Percentiles rank a stretch among this genome's conserved stretches.
Conservation (phyloP, 176 grass and related monocot genomes). For the Pharus latifolius region DNA sequence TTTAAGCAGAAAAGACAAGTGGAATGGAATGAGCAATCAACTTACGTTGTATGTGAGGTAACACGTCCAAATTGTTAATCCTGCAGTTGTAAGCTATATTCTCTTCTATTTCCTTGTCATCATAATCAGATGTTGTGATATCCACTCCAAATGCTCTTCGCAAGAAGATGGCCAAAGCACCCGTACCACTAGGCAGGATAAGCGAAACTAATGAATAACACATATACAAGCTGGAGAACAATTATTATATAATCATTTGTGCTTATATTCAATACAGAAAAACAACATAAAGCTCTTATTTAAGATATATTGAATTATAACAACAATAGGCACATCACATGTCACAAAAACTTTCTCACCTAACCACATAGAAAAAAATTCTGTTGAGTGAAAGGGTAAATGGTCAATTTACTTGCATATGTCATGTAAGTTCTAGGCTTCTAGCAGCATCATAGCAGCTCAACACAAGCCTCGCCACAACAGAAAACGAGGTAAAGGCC, state of each 20-base stretch:
- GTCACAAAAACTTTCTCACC: background rate
- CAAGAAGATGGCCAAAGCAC: constrained; percentile 81
- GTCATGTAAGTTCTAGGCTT: background rate
- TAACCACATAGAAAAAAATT: background rate
- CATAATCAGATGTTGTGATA: constrained; percentile 85
- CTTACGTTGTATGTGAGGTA: constrained; percentile 79
- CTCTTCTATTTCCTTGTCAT: constrained; percentile 77
- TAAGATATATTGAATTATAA: background rate
- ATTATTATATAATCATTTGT: background rate
- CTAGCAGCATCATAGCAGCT: background rate
- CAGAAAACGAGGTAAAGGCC: background rate
- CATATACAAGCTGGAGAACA: background rate
- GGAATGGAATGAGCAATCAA: background rate
- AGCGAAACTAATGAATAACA: background rate
- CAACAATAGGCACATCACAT: background rate
- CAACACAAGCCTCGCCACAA: background rate
- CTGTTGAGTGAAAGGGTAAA: background rate
- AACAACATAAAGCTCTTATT: background rate
- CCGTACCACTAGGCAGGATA: constrained; percentile 53
- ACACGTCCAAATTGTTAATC: constrained; percentile 39
- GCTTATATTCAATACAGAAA: background rate
- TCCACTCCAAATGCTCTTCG: constrained; percentile 51
- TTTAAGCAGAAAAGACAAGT: background rate
- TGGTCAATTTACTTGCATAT: background rate
- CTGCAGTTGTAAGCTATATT: constrained; percentile 84